Conservation (phyloP, 441 rosid species). For the Syzygium syzygioides region DNA sequence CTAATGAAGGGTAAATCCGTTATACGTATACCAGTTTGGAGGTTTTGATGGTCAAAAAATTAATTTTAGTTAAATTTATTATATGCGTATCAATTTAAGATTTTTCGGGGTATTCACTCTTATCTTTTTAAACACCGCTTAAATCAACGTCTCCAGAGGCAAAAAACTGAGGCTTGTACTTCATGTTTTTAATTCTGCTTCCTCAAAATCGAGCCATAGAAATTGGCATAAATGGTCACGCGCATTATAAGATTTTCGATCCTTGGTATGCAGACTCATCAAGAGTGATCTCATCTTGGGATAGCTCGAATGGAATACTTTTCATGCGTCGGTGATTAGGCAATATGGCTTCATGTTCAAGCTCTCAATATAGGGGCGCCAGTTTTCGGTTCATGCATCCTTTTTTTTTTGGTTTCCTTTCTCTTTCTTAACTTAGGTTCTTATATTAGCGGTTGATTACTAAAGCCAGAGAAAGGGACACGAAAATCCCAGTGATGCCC, state of each 20-base stretch:
- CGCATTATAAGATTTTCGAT: neutral
- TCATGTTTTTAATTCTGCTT: neutral
- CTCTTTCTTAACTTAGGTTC: neutral
- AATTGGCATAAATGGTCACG: neutral
- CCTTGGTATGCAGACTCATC: neutral
- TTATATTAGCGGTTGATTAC: neutral
- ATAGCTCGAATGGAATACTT: neutral
- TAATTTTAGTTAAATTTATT: too few relatives aligned
- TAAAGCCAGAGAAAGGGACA: neutral
- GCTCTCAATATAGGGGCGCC: neutral
- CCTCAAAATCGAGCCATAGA: neutral
- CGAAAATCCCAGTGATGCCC: neutral
- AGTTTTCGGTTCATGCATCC: neutral
- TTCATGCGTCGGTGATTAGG: neutral
- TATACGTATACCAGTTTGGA: too few relatives aligned
- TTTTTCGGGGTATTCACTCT: too few relatives aligned
- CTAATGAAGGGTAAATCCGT: too few relatives aligned
- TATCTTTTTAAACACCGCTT: neutral
- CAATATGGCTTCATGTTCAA: neutral
- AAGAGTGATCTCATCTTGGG: neutral
- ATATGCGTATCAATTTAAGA: too few relatives aligned
- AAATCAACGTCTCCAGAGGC: too few relatives aligned
- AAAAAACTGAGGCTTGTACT: neutral
- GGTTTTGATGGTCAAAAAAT: too few relatives aligned
- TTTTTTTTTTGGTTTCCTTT: neutral